Evolutionary conservation across 495 filamentous ascomycete genomes (phyloP), one percentile per base, ranked within the genome.

Genomic region (Filosporella fistucella): DNA sequence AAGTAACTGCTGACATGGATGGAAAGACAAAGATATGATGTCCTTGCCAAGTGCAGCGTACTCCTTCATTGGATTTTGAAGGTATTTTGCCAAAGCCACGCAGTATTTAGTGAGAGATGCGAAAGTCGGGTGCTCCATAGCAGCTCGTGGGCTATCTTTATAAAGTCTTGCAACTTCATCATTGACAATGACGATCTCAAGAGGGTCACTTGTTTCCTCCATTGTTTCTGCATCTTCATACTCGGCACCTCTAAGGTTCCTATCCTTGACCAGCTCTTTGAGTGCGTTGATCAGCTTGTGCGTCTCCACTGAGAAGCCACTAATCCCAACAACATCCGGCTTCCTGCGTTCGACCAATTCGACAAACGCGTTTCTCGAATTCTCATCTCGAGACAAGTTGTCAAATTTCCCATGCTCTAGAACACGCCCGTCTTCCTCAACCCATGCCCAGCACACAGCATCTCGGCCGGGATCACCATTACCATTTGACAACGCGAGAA

Each of bases 131-230:
- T 91, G 88, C 42, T 97, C 93, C 10, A 73, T 65, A 40, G 74
- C 72, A n/a, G 88, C 90, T 18, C 91, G 81, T 17, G 82, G 78
- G 59, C 88, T 96, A 56, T 88, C 86, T 59, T 95, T 89, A 63
- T 96, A 98, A 4, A 97, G 75, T 16, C 93, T 78, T 22, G 93
- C 93, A 34, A 96, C 88, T 66, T 98, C 93, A 55, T 97, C 93
- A 51, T 97, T 95, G 56, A 96, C 86, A 50, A 94, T 83, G 29
- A 96, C 74, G 12, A 96, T 82, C 47, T 97, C 91, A 23, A 97
- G 68, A 16, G 74, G 73, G 52, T 91, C 88, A 52, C 69, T 83
- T 42, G 80, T 71, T 44, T 88, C 84, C 16, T 85, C 80, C 30
- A 71, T 71, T 1, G 68, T 67, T 24, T 82, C 76, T 0, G 68